phyloP scores from a whole-genome alignment of 164 flowering plant species.

The Annona cherimola region DNA sequence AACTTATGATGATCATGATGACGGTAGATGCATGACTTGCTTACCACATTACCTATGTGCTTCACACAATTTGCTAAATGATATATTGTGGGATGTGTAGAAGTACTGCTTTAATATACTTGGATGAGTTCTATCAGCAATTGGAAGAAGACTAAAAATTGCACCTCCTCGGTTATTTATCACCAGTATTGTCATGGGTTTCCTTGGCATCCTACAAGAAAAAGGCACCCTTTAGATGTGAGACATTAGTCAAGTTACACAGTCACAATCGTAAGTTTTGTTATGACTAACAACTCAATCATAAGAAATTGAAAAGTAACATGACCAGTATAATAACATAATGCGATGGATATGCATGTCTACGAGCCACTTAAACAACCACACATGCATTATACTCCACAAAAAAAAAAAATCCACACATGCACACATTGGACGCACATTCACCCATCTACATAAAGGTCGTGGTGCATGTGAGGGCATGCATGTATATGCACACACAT shows the following conservation, averaged over 20 bases:
- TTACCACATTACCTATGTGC: constrained; percentile 78
- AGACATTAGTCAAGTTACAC: not conserved
- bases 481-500: not conserved
- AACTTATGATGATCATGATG: too few species aligned
- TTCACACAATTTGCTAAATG: constrained; percentile 54
- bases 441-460: not conserved
- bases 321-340: not conserved
- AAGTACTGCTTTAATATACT: constrained; percentile 58
- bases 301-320: not conserved
- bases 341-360: not conserved
- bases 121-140: constrained; percentile 50
- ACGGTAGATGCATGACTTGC: not conserved
- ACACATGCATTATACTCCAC: too few species aligned
- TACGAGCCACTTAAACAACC: not conserved
- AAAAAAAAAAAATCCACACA: too few species aligned
- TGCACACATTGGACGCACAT: too few species aligned
- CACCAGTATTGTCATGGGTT: constrained; percentile 76
- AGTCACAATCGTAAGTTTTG: too few species aligned
- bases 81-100: constrained; percentile 74
- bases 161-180: constrained; percentile 95
- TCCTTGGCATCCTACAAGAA: constrained; percentile 53
- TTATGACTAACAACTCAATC: not conserved
- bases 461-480: not conserved
- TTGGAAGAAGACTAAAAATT: constrained; percentile 92
- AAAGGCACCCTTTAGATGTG: not conserved